Evolutionary conservation across 1,284 basidiomycete species (phyloP).

Genomic region (Grifola frondosa): DNA sequence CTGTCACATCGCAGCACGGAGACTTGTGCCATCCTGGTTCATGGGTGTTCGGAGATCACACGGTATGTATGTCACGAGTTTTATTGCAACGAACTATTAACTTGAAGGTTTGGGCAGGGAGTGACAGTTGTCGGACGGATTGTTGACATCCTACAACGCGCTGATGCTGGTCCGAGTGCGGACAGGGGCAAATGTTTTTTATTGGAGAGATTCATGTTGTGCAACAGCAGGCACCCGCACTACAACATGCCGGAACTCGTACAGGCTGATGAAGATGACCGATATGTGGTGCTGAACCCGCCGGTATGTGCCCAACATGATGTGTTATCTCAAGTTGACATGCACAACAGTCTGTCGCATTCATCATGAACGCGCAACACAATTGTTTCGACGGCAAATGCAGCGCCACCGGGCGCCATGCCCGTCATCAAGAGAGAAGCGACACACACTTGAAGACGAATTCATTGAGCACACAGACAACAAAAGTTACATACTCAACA

Average conservation of each 20-base stretch:
- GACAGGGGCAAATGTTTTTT: no score
- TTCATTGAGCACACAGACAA: background rate
- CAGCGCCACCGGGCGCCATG: background rate
- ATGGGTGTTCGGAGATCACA: no score
- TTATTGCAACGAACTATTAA: no score
- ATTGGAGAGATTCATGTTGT: no score
- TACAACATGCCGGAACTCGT: slow-evolving; percentile 2
- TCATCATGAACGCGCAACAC: slow-evolving; percentile 21
- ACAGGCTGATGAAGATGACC: background rate
- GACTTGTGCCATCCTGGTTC: no score
- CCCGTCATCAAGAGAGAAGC: slow-evolving; percentile 5
- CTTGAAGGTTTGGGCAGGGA: no score
- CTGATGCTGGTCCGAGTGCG: no score
- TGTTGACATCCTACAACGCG: no score
- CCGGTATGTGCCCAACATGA: background rate
- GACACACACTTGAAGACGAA: background rate
- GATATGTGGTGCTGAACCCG: slow-evolving; percentile 1
- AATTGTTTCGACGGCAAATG: slow-evolving; percentile 14
- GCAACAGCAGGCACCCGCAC: no score
- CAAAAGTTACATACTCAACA: slow-evolving; percentile 20
- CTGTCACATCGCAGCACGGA: no score
- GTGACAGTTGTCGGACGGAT: no score
- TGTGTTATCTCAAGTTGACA: background rate
- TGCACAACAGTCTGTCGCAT: slow-evolving; percentile 11
- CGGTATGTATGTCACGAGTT: no score